These are phyloP conservation scores for Darksidea phi DNA, from an alignment of 495 filamentous ascomycete species.

Conservation along the genomic window DNA sequence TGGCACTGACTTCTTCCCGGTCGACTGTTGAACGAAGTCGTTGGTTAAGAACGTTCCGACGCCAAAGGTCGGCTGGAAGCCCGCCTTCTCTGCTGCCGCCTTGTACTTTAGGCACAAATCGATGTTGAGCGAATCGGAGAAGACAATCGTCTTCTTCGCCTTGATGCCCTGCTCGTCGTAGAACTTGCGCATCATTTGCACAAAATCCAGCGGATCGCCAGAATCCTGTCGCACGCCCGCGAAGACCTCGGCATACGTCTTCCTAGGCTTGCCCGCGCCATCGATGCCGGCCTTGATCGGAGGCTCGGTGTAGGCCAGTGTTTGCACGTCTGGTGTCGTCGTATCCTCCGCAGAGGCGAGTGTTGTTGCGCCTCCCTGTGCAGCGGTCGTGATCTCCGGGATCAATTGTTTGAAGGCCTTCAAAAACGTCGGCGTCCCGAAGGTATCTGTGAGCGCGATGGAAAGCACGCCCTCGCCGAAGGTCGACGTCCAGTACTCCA, in stretches of 20 bases:
- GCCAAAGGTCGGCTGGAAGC: slow-evolving; percentile 83
- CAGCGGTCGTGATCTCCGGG: slow-evolving; percentile 38
- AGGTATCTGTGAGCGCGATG: slow-evolving; percentile 96
- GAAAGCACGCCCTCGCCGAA: slow-evolving; percentile 89
- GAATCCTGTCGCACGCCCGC: slow-evolving; percentile 91
- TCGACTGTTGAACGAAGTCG: slow-evolving; percentile 69
- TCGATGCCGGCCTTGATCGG: slow-evolving; percentile 32
- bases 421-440: slow-evolving; percentile 88
- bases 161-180: slow-evolving; percentile 74
- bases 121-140: slow-evolving; percentile 91
- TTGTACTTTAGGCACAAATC: slow-evolving; percentile 91
- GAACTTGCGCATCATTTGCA: slow-evolving; percentile 80
- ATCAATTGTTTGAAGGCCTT: slow-evolving; percentile 72
- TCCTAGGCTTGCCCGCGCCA: slow-evolving; percentile 34
- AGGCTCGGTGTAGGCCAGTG: slow-evolving; percentile 34
- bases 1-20: slow-evolving; percentile 79
- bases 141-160: slow-evolving; percentile 90
- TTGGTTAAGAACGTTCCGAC: slow-evolving; percentile 96
- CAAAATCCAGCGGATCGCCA: slow-evolving; percentile 79
- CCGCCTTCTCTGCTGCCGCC: slow-evolving; percentile 69
- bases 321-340: slow-evolving; percentile 3
- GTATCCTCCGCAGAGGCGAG: slow-evolving; percentile 25
- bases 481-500: slow-evolving; percentile 84
- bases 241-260: slow-evolving; percentile 82
- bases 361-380: slow-evolving; percentile 26